These are phyloP conservation scores for Aspergillus sp. DNA, from an alignment of 2,329 filamentous ascomycete species.

Conservation along the genomic window DNA sequence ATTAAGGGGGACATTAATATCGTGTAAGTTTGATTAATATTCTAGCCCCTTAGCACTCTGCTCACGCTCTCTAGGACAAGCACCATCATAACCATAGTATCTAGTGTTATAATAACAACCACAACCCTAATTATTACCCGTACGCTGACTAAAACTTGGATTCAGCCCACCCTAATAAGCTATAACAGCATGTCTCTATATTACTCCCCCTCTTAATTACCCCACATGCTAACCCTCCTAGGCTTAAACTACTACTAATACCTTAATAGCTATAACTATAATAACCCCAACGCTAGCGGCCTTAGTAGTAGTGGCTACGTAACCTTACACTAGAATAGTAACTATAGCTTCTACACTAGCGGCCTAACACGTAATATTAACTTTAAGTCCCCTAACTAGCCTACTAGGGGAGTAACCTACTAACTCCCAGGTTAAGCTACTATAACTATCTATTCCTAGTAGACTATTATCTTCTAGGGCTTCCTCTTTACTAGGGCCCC, in stretches of 20 bases:
- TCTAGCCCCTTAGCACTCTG: neutral
- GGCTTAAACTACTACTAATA: conserved; percentile 14
- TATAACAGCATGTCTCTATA: neutral
- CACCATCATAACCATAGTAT: neutral
- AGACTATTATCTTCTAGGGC: conserved; percentile 10
- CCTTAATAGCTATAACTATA: conserved; percentile 13
- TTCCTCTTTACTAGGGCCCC: neutral
- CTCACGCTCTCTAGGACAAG: neutral
- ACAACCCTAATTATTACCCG: neutral
- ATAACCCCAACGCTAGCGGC: neutral
- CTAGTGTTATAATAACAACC: neutral
- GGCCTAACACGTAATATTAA: neutral
- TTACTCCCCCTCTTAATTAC: neutral
- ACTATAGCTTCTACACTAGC: conserved; percentile 3
- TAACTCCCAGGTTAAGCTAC: conserved; percentile 4
- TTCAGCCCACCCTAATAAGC: conserved; percentile 1
- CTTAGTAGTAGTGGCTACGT: conserved; percentile 4
- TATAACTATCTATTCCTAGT: neutral
- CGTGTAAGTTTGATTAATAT: no score
- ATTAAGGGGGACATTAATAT: neutral
- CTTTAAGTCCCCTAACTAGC: conserved; percentile 8
- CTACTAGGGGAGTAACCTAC: neutral
- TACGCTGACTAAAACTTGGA: neutral
- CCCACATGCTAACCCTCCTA: neutral
- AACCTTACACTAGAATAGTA: conserved; percentile 8